Evolutionary conservation across 768 basidiomycete genomes (phyloP).

Genomic region (Chlorophyllum brunneum): DNA sequence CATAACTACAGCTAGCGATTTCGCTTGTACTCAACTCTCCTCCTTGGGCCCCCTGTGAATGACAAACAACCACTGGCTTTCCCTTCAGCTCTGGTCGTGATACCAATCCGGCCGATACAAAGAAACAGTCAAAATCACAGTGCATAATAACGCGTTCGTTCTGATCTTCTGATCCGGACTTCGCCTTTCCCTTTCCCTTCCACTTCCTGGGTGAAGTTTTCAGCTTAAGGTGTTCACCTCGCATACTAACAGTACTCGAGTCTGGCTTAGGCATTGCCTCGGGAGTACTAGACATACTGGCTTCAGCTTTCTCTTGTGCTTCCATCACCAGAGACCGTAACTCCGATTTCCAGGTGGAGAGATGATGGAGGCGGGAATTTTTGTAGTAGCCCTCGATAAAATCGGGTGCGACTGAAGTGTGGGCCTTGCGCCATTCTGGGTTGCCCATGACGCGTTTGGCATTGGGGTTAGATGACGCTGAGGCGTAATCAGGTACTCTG

Average conservation of each 20-base stretch:
- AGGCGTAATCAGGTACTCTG: constrained; percentile 62
- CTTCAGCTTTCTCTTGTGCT: constrained; percentile 70
- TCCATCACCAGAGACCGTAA: constrained; percentile 73
- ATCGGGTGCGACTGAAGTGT: constrained; percentile 82
- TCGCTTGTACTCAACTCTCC: constrained; percentile 85
- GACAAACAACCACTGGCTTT: constrained; percentile 92
- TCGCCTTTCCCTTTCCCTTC: constrained; percentile 46
- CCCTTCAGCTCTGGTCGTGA: constrained; percentile 78
- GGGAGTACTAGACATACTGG: constrained; percentile 14
- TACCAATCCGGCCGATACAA: constrained; percentile 87
- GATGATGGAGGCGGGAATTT: constrained; percentile 89
- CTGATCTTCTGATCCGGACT: constrained; percentile 27
- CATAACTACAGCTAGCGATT: constrained; percentile 92
- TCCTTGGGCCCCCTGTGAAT: constrained; percentile 77
- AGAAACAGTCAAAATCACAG: constrained; percentile 96
- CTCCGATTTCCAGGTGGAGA: constrained; percentile 92
- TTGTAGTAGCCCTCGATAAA: constrained; percentile 85
- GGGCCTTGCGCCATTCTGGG: constrained; percentile 79
- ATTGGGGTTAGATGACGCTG: constrained; percentile 61
- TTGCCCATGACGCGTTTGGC: constrained; percentile 80
- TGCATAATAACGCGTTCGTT: constrained; percentile 79
- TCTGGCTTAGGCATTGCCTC: constrained; percentile 15
- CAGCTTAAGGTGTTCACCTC: constrained; percentile 44
- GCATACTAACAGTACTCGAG: constrained; percentile 40
- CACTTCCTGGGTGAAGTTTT: constrained; percentile 45